Percentiles rank a stretch among this genome's conserved stretches.
These are phyloP conservation scores for Sporothrix sp. DNA, from an alignment of 2,329 filamentous ascomycete species.

Conservation along the genomic window DNA sequence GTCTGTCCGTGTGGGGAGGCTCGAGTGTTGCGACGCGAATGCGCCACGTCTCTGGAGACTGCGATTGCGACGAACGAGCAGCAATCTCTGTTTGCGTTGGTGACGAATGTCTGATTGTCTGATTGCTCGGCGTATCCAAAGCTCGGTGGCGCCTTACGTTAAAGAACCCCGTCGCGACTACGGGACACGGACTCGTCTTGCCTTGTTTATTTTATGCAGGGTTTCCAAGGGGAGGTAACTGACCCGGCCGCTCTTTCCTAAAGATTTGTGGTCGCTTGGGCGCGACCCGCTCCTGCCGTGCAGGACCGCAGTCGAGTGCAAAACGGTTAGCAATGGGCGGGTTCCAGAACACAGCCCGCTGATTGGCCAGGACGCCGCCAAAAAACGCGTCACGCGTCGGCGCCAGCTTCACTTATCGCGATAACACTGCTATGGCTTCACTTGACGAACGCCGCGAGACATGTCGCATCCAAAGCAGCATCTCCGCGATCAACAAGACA, in stretches of 20 bases:
- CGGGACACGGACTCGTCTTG: too few relatives aligned
- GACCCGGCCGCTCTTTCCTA: not conserved
- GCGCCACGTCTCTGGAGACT: too few relatives aligned
- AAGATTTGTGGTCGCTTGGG: not conserved
- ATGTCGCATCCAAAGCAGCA: too few relatives aligned
- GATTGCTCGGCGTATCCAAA: not conserved
- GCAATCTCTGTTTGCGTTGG: too few relatives aligned
- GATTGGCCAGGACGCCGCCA: not conserved
- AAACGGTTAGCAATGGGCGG: not conserved
- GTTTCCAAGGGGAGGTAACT: not conserved
- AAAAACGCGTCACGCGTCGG: conserved; percentile 12
- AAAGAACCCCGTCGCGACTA: conserved; percentile 2
- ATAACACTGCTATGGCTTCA: too few relatives aligned
- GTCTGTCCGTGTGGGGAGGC: not conserved
- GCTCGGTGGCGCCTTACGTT: conserved; percentile 3
- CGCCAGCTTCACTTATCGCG: conserved; percentile 6
- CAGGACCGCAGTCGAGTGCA: not conserved
- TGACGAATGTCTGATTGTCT: not conserved
- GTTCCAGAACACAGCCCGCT: not conserved
- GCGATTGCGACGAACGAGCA: too few relatives aligned
- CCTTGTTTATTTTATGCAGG: conserved; percentile 3
- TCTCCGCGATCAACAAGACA: too few relatives aligned
- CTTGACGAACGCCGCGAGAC: too few relatives aligned
- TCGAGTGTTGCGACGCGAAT: conserved; percentile 4
- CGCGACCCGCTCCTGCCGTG: not conserved